A percentile compares a stretch with the other conserved stretches of the same genome.
phyloP scores from a whole-genome alignment of 192 early-diverging fungal species.

The Coemansia sp. region DNA sequence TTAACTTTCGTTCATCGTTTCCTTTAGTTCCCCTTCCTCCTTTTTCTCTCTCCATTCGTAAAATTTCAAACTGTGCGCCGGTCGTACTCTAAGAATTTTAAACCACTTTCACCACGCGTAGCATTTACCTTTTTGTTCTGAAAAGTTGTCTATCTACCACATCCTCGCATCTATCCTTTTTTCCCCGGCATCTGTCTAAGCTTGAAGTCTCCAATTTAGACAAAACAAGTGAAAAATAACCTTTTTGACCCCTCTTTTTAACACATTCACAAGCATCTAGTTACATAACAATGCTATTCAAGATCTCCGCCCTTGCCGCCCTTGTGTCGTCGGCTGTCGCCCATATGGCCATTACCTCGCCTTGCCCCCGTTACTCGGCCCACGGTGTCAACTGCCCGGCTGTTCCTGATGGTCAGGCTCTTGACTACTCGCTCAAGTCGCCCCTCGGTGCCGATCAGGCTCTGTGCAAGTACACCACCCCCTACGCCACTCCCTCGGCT shows the following conservation, averaged over 20 bases:
- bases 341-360: constrained; percentile 43
- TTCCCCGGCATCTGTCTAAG: neutral
- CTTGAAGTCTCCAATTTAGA: constrained; percentile 2
- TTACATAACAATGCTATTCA: constrained; percentile 16
- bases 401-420: constrained; percentile 27
- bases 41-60: constrained; percentile 2
- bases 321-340: constrained; percentile 42
- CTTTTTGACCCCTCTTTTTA: neutral
- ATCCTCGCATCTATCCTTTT: neutral
- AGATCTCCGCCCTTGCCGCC: constrained; percentile 17
- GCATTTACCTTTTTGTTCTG: neutral
- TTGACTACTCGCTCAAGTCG: constrained; percentile 48
- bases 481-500: constrained; percentile 20
- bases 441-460: constrained; percentile 32
- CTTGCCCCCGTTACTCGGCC: constrained; percentile 41
- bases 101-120: neutral
- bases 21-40: constrained; percentile 1
- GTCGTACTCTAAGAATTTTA: constrained; percentile 10
- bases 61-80: constrained; percentile 10
- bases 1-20: constrained; percentile 16
- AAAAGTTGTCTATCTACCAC: neutral
- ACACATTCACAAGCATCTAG: neutral
- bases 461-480: constrained; percentile 44
- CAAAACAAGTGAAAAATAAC: neutral
- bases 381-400: constrained; percentile 17